Percentiles rank a stretch among this genome's conserved stretches.
Conservation (phyloP, 2,329 filamentous ascomycete genomes). For the Fusarium nematophilum region DNA sequence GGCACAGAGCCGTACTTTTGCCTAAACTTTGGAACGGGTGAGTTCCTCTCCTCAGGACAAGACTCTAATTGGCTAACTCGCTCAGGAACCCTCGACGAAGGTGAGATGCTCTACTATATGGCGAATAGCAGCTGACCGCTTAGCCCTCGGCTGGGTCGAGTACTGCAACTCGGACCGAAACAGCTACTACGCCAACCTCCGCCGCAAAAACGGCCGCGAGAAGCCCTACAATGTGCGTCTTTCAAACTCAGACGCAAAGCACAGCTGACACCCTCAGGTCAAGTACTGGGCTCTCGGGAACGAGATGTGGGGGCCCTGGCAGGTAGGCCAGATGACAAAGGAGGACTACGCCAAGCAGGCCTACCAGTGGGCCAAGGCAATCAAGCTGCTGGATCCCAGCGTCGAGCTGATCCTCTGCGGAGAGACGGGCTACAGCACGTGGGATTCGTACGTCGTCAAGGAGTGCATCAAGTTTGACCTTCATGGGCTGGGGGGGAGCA, state of each 20-base stretch:
- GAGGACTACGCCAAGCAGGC: slow-evolving; percentile 77
- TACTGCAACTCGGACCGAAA: slow-evolving; percentile 85
- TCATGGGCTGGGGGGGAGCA: slow-evolving; percentile 49
- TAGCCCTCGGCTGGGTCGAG: slow-evolving; percentile 79
- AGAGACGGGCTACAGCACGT: slow-evolving; percentile 73
- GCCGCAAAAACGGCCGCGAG: slow-evolving; percentile 78
- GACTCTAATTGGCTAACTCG: slow-evolving; percentile 5
- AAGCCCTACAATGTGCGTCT: slow-evolving; percentile 73
- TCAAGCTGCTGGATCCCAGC: slow-evolving; percentile 77
- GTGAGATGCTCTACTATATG: slow-evolving; percentile 27
- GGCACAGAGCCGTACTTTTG: slow-evolving; percentile 83
- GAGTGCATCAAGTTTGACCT: slow-evolving; percentile 65
- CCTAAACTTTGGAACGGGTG: slow-evolving; percentile 83
- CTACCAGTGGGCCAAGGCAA: slow-evolving; percentile 77
- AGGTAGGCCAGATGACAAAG: slow-evolving; percentile 75
- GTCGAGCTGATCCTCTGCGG: slow-evolving; percentile 80
- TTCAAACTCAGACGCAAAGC: not conserved
- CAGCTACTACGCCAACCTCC: slow-evolving; percentile 84
- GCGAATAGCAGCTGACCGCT: not conserved
- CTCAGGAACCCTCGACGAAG: slow-evolving; percentile 54
- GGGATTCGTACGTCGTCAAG: slow-evolving; percentile 80
- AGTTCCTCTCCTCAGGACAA: slow-evolving; percentile 8
- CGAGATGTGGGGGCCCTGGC: slow-evolving; percentile 75
- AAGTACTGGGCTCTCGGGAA: slow-evolving; percentile 92
- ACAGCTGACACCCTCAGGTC: slow-evolving; percentile 52